phyloP scores from a whole-genome alignment of 1,139 yeast genomes.

The Arxiozyma heterogenica region DNA sequence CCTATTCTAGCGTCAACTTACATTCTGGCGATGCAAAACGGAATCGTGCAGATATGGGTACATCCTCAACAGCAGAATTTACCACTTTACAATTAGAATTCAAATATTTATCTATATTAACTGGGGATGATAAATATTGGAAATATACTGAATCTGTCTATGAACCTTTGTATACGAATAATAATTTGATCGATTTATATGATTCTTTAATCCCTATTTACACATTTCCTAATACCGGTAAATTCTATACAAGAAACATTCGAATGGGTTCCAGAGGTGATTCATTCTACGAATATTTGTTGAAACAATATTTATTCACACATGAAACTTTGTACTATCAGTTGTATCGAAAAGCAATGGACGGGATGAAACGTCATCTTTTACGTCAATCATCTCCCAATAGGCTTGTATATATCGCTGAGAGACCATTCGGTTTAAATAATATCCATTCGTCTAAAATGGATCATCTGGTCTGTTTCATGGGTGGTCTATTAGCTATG shows the following conservation, averaged over 20 bases:
- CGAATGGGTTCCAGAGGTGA: conserved; percentile 89
- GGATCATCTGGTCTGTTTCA: conserved; percentile 92
- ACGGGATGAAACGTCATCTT: conserved; percentile 62
- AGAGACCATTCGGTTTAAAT: conserved; percentile 55
- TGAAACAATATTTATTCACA: conserved; percentile 82
- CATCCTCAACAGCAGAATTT: conserved; percentile 83
- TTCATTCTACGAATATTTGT: conserved; percentile 81
- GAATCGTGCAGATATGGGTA: conserved; percentile 59
- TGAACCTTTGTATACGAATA: conserved; percentile 45
- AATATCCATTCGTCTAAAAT: conserved; percentile 59
- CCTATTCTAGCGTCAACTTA: conserved; percentile 72
- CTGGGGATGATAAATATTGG: conserved; percentile 79
- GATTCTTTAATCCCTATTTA: conserved; percentile 81
- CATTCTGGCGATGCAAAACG: conserved; percentile 50
- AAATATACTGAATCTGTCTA: conserved; percentile 64
- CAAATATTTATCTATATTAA: conserved; percentile 69
- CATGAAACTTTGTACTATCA: conserved; percentile 51
- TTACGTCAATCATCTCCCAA: conserved; percentile 53
- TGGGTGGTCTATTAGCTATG: conserved; percentile 81
- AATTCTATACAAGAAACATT: conserved; percentile 53
- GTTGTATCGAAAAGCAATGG: conserved; percentile 70
- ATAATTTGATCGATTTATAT: conserved; percentile 16
- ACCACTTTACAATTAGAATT: conserved; percentile 83
- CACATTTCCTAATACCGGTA: conserved; percentile 67
- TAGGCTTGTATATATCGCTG: conserved; percentile 66